phyloP scores from a whole-genome alignment of 352 stramenopile species.

The Globisporangium camurandrum region DNA sequence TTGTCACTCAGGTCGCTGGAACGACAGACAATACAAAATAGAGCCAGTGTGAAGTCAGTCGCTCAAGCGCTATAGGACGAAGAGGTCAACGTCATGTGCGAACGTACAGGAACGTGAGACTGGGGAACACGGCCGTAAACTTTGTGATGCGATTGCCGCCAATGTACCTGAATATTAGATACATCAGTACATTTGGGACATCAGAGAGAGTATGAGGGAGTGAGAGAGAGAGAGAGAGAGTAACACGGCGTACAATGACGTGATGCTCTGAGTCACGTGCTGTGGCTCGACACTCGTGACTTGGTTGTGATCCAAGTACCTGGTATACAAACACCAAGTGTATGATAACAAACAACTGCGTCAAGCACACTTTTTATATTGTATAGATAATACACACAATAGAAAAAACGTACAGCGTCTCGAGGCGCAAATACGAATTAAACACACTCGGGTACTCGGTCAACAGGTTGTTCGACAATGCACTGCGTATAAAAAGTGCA shows the following conservation, averaged over 20 bases:
- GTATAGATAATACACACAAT: too few species aligned
- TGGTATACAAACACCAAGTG: too few species aligned
- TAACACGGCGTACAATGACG: background rate
- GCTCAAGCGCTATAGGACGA: too few species aligned
- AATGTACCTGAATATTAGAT: too few species aligned
- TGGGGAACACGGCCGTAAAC: background rate
- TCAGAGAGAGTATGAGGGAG: too few species aligned
- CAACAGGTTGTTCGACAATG: background rate
- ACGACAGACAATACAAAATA: too few species aligned
- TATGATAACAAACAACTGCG: too few species aligned
- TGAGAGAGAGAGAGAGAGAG: background rate
- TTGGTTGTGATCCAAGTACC: background rate
- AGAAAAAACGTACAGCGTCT: constrained; percentile 2
- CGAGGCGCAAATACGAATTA: background rate
- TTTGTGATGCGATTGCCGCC: background rate
- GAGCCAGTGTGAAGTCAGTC: too few species aligned
- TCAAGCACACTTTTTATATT: too few species aligned
- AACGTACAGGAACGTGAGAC: background rate
- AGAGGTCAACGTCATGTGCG: too few species aligned
- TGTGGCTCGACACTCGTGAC: background rate
- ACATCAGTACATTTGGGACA: too few species aligned
- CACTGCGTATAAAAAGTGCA: too few species aligned
- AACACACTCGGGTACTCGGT: constrained; percentile 1
- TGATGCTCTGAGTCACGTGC: background rate
- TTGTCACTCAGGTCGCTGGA: background rate